phyloP scores from a whole-genome alignment of 306 rosid genomes.

The Dryas alaskensis region DNA sequence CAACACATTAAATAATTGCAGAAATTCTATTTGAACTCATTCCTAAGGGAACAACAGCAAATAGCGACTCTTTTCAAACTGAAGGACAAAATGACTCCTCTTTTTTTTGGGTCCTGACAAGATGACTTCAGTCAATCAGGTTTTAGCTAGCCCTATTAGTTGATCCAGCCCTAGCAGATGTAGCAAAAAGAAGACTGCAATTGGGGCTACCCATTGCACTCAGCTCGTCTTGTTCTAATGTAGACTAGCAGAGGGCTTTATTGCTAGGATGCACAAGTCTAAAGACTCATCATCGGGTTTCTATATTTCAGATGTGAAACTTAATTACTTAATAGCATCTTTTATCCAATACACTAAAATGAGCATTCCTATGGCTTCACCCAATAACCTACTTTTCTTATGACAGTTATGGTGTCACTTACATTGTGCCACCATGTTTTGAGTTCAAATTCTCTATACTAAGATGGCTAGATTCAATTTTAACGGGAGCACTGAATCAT shows the following conservation, averaged over 20 bases:
- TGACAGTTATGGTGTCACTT: background rate
- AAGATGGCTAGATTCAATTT: background rate
- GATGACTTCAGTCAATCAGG: slow-evolving; percentile 3
- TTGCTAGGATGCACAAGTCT: background rate
- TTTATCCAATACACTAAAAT: too few species aligned
- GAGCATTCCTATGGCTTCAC: background rate
- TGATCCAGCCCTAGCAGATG: background rate
- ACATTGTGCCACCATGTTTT: background rate
- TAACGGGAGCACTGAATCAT: too few species aligned
- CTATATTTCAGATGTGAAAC: background rate
- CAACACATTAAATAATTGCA: background rate
- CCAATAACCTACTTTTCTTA: background rate
- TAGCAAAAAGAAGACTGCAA: background rate
- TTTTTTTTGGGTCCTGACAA: too few species aligned
- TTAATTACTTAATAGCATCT: too few species aligned
- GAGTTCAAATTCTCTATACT: background rate
- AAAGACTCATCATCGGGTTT: background rate
- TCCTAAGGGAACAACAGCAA: background rate
- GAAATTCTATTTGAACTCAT: background rate
- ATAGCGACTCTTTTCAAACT: background rate
- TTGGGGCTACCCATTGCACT: too few species aligned
- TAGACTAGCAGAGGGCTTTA: background rate
- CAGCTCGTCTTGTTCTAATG: background rate
- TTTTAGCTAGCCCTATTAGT: background rate
- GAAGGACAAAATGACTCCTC: background rate